Conservation (phyloP, 2,329 filamentous ascomycete genomes). For the Stemphylium vesicarium region DNA sequence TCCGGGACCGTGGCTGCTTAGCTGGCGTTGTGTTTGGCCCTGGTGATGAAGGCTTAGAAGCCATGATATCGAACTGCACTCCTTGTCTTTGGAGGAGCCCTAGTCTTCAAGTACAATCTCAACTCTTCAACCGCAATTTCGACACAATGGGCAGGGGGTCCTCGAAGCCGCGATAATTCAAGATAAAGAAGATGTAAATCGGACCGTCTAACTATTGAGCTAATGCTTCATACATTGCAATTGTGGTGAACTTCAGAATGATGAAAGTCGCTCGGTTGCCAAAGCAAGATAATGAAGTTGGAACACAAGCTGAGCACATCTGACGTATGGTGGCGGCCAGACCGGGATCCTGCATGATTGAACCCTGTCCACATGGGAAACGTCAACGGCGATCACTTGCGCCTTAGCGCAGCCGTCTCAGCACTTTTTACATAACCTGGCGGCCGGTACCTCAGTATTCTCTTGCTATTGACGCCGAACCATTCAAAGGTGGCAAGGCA, state of each 20-base stretch:
- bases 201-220: neutral
- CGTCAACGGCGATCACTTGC: constrained; percentile 26
- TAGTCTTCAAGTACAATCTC: neutral
- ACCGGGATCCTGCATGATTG: constrained; percentile 25
- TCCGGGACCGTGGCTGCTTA: constrained; percentile 35
- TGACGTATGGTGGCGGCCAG: constrained; percentile 45
- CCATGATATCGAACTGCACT: constrained; percentile 22
- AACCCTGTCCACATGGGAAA: constrained; percentile 21
- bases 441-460: neutral
- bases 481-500: no score
- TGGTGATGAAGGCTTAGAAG: constrained; percentile 36
- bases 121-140: neutral
- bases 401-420: constrained; percentile 1
- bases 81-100: neutral
- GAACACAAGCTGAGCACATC: constrained; percentile 28
- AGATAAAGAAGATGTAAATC: neutral
- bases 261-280: constrained; percentile 4
- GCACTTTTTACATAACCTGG: neutral
- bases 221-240: neutral
- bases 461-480: no score
- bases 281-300: constrained; percentile 42
- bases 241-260: neutral
- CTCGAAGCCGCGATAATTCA: neutral
- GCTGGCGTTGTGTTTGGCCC: constrained; percentile 28
- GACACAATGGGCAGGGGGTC: neutral